These are phyloP conservation scores for Aspergillus nidulans DNA, from an alignment of 495 filamentous ascomycete genomes.

Conservation along the genomic window DNA sequence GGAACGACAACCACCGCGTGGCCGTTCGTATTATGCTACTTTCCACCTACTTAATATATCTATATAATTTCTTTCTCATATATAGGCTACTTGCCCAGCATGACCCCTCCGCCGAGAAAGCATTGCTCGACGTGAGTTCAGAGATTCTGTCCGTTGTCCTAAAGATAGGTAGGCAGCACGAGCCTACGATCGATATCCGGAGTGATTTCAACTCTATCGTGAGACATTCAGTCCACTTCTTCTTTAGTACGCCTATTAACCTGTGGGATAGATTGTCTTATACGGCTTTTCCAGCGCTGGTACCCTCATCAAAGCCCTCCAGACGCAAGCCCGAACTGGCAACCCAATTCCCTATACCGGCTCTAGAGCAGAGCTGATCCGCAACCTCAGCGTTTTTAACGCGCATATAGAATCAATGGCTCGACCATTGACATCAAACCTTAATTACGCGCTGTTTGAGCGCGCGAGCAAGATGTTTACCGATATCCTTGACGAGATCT, in stretches of 20 bases:
- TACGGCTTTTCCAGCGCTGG: conserved; percentile 44
- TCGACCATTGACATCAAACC: conserved; percentile 13
- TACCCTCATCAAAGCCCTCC: conserved; percentile 40
- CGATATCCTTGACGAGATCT: conserved; percentile 29
- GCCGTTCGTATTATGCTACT: conserved; percentile 30
- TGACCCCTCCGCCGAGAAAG: conserved; percentile 24
- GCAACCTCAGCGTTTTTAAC: conserved; percentile 55
- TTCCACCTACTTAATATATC: conserved; percentile 33
- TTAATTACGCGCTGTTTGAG: conserved; percentile 23
- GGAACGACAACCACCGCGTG: conserved; percentile 18
- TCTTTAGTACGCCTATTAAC: not conserved
- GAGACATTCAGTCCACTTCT: not conserved
- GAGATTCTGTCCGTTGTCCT: conserved; percentile 37
- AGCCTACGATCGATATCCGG: conserved; percentile 30
- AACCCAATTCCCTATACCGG: conserved; percentile 34
- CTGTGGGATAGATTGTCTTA: conserved; percentile 26
- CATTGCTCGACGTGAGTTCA: conserved; percentile 35
- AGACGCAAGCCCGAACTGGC: conserved; percentile 38
- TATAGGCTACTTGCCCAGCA: conserved; percentile 41
- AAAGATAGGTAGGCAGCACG: conserved; percentile 34
- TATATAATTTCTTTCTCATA: conserved; percentile 43
- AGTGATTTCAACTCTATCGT: conserved; percentile 25
- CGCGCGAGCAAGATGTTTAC: conserved; percentile 26
- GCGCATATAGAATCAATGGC: conserved; percentile 28
- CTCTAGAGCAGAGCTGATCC: conserved; percentile 52